phyloP scores from a whole-genome alignment of 495 filamentous ascomycete species.

The Xylaria grammica region DNA sequence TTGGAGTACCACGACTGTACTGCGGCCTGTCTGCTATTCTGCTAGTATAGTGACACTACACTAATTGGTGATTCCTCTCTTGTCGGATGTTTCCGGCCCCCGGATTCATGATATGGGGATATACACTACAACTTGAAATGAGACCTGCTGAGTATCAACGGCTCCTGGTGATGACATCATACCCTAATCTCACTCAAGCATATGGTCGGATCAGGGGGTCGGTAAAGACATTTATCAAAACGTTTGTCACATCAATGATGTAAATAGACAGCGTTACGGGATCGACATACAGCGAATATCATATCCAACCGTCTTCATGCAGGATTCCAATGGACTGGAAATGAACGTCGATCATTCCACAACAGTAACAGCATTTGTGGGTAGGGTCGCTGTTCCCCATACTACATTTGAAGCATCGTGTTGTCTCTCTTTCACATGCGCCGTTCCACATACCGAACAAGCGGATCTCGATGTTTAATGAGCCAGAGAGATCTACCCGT shows the following conservation, averaged over 20 bases:
- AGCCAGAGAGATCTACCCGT: background rate
- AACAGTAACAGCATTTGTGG: background rate
- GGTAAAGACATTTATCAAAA: background rate
- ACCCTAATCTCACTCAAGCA: background rate
- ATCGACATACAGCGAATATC: slow-evolving; percentile 6
- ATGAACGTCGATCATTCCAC: slow-evolving; percentile 12
- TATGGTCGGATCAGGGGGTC: background rate
- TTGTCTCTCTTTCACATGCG: no score
- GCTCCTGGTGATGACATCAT: slow-evolving; percentile 22
- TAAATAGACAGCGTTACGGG: background rate
- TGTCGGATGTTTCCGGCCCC: no score
- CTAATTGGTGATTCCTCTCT: no score
- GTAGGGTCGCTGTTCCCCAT: background rate
- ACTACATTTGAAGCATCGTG: background rate
- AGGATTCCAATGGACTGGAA: slow-evolving; percentile 8
- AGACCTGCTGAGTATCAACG: no score
- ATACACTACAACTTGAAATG: no score
- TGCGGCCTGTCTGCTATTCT: no score
- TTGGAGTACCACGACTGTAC: no score
- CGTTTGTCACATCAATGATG: no score
- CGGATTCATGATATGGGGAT: no score
- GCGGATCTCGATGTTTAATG: slow-evolving; percentile 2
- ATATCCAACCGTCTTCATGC: background rate
- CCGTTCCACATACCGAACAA: background rate
- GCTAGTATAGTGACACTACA: no score